Base-by-base conservation (phyloP, 768 basidiomycete species). In the Pleurotus platypus region DNA sequence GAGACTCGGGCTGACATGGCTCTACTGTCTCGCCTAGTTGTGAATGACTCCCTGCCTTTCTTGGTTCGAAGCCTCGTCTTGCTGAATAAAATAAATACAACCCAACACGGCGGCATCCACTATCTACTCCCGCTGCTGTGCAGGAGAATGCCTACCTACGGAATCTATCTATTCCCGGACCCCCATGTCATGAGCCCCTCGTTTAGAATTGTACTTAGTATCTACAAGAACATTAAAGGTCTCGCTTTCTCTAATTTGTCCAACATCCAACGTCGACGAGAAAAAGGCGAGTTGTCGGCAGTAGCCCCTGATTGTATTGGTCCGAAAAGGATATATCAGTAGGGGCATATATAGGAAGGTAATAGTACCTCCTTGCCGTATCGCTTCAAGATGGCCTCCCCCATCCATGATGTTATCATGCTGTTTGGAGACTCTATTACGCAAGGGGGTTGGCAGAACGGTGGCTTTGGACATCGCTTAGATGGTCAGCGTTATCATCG, bases 391-490 rank as follows among this genome's bases (percentile, higher is more conserved):
- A 90, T 90, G 86, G 76, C 80, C 22, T 81, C 82, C 4, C 68
- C 68, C 54, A 72, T 81, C 3, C 82, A 87, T 57, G 88, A 91
- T 67, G 74, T 71, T 2, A 81, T 92, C 55, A 77, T 93, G 73
- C 81, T 91, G 15, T 82, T 93, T 55, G 92, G 92, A 3, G 92
- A 94, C 65, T 92, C 90, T 6, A 80, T 93, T 58, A 93, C 92
- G 0, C 86, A 93, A 64, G 77, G 76, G 27, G 78, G 74, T 26
- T 92, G 85, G 82, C 77, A 77, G 16, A 68, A 68, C 30, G 74
- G 70, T 62, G 92, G 89, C 13, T 78, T 94, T 55, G 85, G 84
- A 0, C 83, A 89, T 60, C 78, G 79, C 49, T 77, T 96, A 53
- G 75, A 89, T 40, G 73, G 89, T 88, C 65, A 60, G 85, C 75